Percentiles rank a stretch among this genome's conserved stretches.
Conservation (phyloP, 2,329 filamentous ascomycete genomes). For the Aspergillus tubingensis region DNA sequence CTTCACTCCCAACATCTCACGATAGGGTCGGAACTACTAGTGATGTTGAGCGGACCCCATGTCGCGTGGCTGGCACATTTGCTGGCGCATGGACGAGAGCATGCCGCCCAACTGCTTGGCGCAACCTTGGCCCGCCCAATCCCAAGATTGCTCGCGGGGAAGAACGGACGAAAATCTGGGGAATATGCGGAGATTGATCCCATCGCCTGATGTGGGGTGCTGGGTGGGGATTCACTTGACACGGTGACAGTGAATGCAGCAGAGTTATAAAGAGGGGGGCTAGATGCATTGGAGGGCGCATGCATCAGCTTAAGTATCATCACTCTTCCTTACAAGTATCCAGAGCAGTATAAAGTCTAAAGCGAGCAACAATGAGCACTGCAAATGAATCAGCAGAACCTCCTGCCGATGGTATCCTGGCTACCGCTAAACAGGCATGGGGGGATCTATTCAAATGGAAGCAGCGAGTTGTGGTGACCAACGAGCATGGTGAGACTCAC, state of each 20-base stretch:
- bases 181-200: slow-evolving; percentile 7
- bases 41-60: not conserved
- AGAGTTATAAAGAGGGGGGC: not conserved
- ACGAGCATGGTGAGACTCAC: slow-evolving; percentile 61
- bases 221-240: not conserved
- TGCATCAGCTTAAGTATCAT: not conserved
- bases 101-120: slow-evolving; percentile 15
- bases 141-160: slow-evolving; percentile 15
- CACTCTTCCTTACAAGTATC: not conserved
- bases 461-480: slow-evolving; percentile 63
- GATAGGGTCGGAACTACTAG: slow-evolving; percentile 1
- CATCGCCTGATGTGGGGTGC: slow-evolving; percentile 4
- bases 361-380: slow-evolving; percentile 8
- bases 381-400: slow-evolving; percentile 62
- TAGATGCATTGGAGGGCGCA: not conserved
- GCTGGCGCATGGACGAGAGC: slow-evolving; percentile 12
- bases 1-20: not conserved
- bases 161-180: slow-evolving; percentile 9
- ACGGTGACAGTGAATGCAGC: not conserved
- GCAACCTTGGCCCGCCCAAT: slow-evolving; percentile 17
- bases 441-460: slow-evolving; percentile 72
- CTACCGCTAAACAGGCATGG: slow-evolving; percentile 66
- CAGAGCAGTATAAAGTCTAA: not conserved
- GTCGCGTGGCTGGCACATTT: slow-evolving; percentile 5
- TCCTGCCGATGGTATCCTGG: slow-evolving; percentile 64